Base-by-base conservation (phyloP, 371 early-diverging fungal species). In the Lichtheimia hyalospora region DNA sequence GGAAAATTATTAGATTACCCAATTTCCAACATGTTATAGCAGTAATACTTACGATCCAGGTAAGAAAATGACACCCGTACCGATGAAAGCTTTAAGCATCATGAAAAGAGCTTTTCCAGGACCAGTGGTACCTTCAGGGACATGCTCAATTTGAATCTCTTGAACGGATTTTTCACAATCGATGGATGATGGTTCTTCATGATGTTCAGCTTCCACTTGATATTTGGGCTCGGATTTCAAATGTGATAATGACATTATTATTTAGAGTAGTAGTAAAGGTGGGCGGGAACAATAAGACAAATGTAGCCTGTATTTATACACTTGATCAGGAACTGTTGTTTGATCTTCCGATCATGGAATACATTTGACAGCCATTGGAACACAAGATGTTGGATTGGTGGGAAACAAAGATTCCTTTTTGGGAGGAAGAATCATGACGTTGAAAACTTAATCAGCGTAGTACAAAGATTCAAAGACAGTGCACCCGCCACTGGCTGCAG, bases 51-150 rank as follows among this genome's bases (percentile, higher is more conserved):
- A 89, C 52, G 89, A 86, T 57, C 76, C 85, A n/a, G 92, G 92
- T 20, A 84, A 54, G 61, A 86, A 87, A 16, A 84, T 63, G 25
- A 85, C 74, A 51, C 91, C 91, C 2, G 89, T 89, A 25, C 91
- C 92, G 53, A 92, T 84, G 67, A 90, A 92, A 0, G 89, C 87
- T 67, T 92, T 92, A 54, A 89, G 69, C 25, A 91, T 75, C 81
- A 92, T 75, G 66, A 92, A 88, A 53, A 88, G 82, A 10, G 89
- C 90, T 68, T 89, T 91, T 50, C 74, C 69, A 7, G 75, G 71
- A 0, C 81, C 75, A 6, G 88, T 81, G 16, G 82, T 80, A 18
- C 83, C 68, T 27, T 77, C 67, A 8, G 58, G 60, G 10, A 57
- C 66, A 46, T 66, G 66, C 20, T 66, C 66, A 34, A 66, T 60